Conservation (phyloP, 2,329 filamentous ascomycete genomes). For the Fusarium longipes region DNA sequence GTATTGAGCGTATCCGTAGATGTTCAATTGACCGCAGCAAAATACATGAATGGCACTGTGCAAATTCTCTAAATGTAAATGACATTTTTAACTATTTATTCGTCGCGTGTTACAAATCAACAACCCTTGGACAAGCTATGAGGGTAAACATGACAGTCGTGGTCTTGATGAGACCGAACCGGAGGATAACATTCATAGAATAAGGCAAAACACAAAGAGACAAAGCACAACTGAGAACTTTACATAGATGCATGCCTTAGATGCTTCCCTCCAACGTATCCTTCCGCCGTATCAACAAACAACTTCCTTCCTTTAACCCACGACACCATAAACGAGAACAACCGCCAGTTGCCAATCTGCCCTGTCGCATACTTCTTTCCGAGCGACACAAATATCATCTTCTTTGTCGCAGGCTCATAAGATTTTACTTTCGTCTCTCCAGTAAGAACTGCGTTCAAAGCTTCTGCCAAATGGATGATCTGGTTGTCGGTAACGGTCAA, state of each 20-base stretch:
- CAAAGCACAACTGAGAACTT: background rate
- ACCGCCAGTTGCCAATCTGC: slow-evolving; percentile 50
- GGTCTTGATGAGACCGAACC: background rate
- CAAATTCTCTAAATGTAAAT: accelerated
- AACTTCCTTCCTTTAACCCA: slow-evolving; percentile 51
- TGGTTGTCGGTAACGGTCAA: slow-evolving; percentile 50
- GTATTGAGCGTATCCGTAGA: slow-evolving; percentile 15
- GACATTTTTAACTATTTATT: accelerated
- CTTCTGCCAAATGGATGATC: slow-evolving; percentile 48
- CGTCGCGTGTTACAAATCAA: background rate
- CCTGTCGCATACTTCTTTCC: slow-evolving; percentile 48
- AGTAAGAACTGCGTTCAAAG: slow-evolving; percentile 46
- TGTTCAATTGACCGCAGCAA: background rate
- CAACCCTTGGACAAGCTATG: too few species aligned
- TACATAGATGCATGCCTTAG: slow-evolving; percentile 47
- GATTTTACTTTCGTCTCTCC: slow-evolving; percentile 7
- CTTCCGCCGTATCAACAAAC: slow-evolving; percentile 48
- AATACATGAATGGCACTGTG: accelerated
- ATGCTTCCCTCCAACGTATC: slow-evolving; percentile 47
- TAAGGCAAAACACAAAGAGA: background rate
- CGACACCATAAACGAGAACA: slow-evolving; percentile 49
- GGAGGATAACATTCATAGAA: background rate
- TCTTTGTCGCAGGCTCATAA: slow-evolving; percentile 43
- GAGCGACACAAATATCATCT: slow-evolving; percentile 47
- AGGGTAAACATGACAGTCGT: background rate